These are phyloP conservation scores for Kwoniella dendrophila DNA, from an alignment of 768 basidiomycete species.

Conservation along the genomic window DNA sequence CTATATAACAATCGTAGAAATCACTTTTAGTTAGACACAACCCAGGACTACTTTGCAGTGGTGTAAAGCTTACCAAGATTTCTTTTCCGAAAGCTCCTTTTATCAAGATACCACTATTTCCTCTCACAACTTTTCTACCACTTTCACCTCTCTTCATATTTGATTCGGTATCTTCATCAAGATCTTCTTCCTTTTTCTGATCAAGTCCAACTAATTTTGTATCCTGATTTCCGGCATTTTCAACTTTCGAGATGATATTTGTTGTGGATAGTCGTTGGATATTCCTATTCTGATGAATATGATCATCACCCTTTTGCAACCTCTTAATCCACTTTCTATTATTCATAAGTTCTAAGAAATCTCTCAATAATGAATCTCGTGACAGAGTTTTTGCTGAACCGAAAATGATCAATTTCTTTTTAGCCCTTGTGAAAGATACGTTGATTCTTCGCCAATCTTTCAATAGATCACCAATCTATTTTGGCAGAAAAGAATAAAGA, in stretches of 20 bases:
- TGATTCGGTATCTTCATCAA: neutral
- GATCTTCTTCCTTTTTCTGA: too few relatives aligned
- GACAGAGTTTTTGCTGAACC: conserved; percentile 78
- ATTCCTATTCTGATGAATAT: conserved; percentile 59
- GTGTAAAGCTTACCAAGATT: conserved; percentile 25
- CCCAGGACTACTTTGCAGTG: neutral
- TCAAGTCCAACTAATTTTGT: too few relatives aligned
- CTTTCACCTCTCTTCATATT: conserved; percentile 7
- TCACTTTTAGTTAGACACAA: too few relatives aligned
- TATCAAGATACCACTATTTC: conserved; percentile 21
- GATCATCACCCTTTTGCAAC: conserved; percentile 64
- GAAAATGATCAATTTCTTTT: conserved; percentile 84
- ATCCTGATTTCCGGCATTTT: too few relatives aligned
- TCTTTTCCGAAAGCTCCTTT: conserved; percentile 33
- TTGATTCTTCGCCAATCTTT: conserved; percentile 97
- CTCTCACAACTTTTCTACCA: conserved; percentile 28
- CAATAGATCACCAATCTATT: conserved; percentile 83
- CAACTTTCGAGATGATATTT: too few relatives aligned
- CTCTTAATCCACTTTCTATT: conserved; percentile 69
- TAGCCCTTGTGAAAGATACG: conserved; percentile 92
- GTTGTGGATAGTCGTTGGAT: too few relatives aligned
- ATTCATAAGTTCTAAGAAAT: conserved; percentile 80
- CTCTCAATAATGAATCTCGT: conserved; percentile 61
- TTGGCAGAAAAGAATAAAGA: neutral
- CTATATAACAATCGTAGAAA: neutral